These are phyloP conservation scores for Mucor circinelloides DNA, from an alignment of 371 early-diverging fungal species.

Conservation along the genomic window DNA sequence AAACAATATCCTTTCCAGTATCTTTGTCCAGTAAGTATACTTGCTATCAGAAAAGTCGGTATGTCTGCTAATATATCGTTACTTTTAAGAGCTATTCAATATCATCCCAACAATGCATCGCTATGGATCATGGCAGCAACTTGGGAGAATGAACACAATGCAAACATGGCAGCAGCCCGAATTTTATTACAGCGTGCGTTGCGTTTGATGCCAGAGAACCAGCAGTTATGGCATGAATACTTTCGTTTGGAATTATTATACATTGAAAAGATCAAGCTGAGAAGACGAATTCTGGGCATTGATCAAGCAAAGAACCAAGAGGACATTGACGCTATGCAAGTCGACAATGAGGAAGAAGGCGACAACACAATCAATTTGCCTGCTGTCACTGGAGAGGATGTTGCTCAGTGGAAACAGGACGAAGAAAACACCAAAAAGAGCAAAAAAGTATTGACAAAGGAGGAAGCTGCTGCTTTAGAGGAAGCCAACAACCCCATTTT, in stretches of 20 bases:
- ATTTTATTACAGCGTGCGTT: slow-evolving; percentile 86
- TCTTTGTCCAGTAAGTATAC: slow-evolving; percentile 65
- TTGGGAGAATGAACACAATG: slow-evolving; percentile 86
- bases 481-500: slow-evolving; percentile 72
- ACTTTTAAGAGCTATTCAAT: slow-evolving; percentile 74
- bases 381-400: slow-evolving; percentile 63
- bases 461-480: slow-evolving; percentile 48
- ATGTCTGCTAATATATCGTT: neutral
- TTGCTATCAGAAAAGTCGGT: neutral
- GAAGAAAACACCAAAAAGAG: slow-evolving; percentile 40
- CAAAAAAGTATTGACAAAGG: slow-evolving; percentile 30
- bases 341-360: slow-evolving; percentile 35
- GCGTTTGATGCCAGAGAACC: slow-evolving; percentile 75
- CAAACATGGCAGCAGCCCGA: slow-evolving; percentile 81
- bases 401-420: slow-evolving; percentile 37
- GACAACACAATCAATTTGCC: slow-evolving; percentile 58
- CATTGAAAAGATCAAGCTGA: slow-evolving; percentile 80
- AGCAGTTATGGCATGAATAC: slow-evolving; percentile 88
- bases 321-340: slow-evolving; percentile 38
- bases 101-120: slow-evolving; percentile 77
- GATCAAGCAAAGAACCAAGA: slow-evolving; percentile 42
- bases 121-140: slow-evolving; percentile 93
- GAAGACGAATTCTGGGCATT: slow-evolving; percentile 80
- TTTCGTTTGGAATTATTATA: slow-evolving; percentile 91
- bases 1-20: slow-evolving; percentile 70